Evolutionary conservation across 2,329 filamentous ascomycete species (phyloP), one percentile per base, ranked within the genome.

Genomic region (Aquanectria penicillioides): DNA sequence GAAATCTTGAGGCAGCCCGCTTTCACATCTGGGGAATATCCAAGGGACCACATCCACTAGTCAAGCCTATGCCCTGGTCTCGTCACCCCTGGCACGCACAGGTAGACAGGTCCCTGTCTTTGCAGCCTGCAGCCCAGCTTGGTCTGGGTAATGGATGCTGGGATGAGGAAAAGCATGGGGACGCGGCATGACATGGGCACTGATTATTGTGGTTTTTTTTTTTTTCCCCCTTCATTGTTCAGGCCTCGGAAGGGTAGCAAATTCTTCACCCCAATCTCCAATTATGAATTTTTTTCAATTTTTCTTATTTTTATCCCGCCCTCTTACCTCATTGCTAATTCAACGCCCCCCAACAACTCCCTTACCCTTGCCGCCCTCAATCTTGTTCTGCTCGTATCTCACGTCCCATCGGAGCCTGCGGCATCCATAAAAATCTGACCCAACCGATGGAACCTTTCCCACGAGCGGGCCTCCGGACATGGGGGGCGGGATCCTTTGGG

Each of bases 11-110:
- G 23, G 44, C n/a, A 36, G 23, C 46, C 46, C 46, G 53, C 53
- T 50, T 17, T 57, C 33, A 65, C 57, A 68, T 64, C 66, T 63
- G 66, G 67, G 67, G 67, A 69, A 69, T 68, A 63, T 46, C 62
- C 63, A 48, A 68, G 61, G 36, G 34, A 29, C 38, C 25, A 47
- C 33, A 37, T 44, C 44, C 20, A 46, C 22, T 31, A 41, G 38
- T 17, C 22, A 29, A 33, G 48, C 15, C 48, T 37, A 29, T 51
- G 36, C n/a, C 17, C 41, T 46, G 28, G 28, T 15, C n/a, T 11
- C 28, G 18, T 20, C n/a, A 26, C 41, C 41, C 41, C 41, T 34
- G 49, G 28, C 17, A 29, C 29, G 15, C 17, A 25, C 41, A 54
- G 40, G 34, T 34, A 43, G 29, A 47, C 33, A 51, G 38, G 40